Evolutionary conservation across 371 early-diverging fungal genomes (phyloP), one percentile per base, ranked within the genome.

Genomic region (Mucor irregularis): DNA sequence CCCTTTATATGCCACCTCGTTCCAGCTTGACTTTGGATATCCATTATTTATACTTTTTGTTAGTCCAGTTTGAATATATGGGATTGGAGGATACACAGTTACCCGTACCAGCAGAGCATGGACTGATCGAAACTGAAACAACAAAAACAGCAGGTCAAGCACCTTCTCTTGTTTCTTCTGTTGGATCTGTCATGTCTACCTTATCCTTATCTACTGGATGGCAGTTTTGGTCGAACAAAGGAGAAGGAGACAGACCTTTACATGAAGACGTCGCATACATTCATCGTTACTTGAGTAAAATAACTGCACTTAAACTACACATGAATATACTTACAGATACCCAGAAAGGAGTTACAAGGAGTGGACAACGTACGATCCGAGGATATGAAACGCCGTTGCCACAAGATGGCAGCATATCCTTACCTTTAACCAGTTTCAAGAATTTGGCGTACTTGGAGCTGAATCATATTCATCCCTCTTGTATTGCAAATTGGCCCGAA

Each of bases 171-270:
- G 24, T 42, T 4, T 82, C 82, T 0, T 83, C 86, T 0, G 76
- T 81, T 2, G 80, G 83, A 17, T 78, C 78, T 2, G 67, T 69
- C 34, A 74, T 82, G 55, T 86, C 86, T 2, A 82, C 82, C 0
- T 49, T 86, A 14, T 84, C 86, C 0, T 53, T 86, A 1, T 72
- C 80, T n/a, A 78, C 82, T 1, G 82, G 84, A 5, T 86, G 87
- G 87, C 78, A 80, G 37, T 72, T 80, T 29, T 86, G 87, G 87
- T 71, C 69, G n/a, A 26, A 24, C 6, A 39, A 52, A 21, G 56
- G 59, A 26, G 57, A 61, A 16, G 55, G 58, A 46, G 59, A 49
- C 3, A 31, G 62, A 37, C 71, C 73, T 21, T 56, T 82, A 17
- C 69, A 81, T 30, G 76, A 81, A 44, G 86, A 86, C 26, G 71